Evolutionary conservation across 2,329 filamentous ascomycete genomes (phyloP).

Genomic region (Beauveria sp.): DNA sequence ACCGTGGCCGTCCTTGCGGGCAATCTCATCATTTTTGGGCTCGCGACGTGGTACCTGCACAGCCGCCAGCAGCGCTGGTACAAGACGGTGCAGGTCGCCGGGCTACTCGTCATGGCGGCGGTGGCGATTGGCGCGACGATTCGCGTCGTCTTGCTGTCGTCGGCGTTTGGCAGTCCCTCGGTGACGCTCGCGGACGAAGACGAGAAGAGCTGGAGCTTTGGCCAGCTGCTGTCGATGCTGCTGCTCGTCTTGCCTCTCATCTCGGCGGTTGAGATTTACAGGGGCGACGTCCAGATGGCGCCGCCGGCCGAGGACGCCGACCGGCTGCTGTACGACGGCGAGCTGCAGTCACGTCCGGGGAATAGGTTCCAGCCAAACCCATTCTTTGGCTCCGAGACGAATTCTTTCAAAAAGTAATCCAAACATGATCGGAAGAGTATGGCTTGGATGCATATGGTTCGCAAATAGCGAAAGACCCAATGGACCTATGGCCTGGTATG

Average conservation of each 20-base stretch:
- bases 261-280: conserved; percentile 50
- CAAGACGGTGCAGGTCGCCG: conserved; percentile 43
- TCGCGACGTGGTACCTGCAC: conserved; percentile 60
- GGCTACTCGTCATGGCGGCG: conserved; percentile 46
- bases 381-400: conserved; percentile 32
- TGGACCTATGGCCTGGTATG: not conserved
- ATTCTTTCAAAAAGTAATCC: conserved; percentile 26
- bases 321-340: conserved; percentile 32
- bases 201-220: conserved; percentile 56
- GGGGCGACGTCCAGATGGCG: conserved; percentile 40
- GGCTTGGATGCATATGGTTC: too few species aligned
- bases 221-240: conserved; percentile 52
- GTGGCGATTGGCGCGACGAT: conserved; percentile 52
- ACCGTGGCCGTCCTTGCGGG: conserved; percentile 55
- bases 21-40: conserved; percentile 49
- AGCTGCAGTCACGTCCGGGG: conserved; percentile 27
- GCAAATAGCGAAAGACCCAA: not conserved
- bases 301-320: conserved; percentile 34
- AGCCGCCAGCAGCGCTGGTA: conserved; percentile 46
- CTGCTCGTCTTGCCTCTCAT: conserved; percentile 53
- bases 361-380: conserved; percentile 38
- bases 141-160: conserved; percentile 48
- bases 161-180: conserved; percentile 51
- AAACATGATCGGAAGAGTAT: too few species aligned
- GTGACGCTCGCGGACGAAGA: conserved; percentile 42